These are phyloP conservation scores for Fusarium chuoi DNA, from an alignment of 2,329 filamentous ascomycete genomes.

Conservation along the genomic window DNA sequence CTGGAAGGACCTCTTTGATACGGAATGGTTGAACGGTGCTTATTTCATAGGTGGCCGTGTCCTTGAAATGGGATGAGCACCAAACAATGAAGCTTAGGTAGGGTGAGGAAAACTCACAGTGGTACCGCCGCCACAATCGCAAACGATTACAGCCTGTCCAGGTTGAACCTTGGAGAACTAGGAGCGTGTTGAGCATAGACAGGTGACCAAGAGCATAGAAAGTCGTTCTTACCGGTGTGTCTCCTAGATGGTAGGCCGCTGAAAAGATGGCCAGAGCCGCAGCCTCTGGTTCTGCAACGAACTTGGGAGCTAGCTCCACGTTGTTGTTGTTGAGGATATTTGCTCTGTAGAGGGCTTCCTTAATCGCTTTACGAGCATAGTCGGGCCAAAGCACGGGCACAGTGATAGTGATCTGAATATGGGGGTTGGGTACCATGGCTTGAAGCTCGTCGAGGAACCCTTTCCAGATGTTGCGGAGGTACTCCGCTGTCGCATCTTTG, in stretches of 20 bases:
- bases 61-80: not conserved
- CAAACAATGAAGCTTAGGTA: not conserved
- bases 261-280: not conserved
- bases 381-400: not conserved
- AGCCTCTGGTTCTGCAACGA: not conserved
- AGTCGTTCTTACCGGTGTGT: not conserved
- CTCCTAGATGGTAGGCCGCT: not conserved
- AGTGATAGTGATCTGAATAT: not conserved
- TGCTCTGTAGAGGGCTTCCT: not conserved
- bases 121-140: not conserved
- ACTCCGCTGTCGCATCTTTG: not conserved
- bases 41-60: no score
- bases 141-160: not conserved
- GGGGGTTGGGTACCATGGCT: not conserved
- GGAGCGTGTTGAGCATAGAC: not conserved
- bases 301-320: not conserved
- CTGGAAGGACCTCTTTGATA: not conserved
- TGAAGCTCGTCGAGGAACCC: rapidly evolving
- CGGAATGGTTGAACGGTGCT: not conserved
- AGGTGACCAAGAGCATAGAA: not conserved
- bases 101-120: not conserved
- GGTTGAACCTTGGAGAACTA: not conserved
- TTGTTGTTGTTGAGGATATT: not conserved
- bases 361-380: not conserved
- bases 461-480: not conserved